Percentiles rank a stretch among this genome's conserved stretches.
Conservation (phyloP, 2,329 filamentous ascomycete genomes). For the Lithohypha guttulata region DNA sequence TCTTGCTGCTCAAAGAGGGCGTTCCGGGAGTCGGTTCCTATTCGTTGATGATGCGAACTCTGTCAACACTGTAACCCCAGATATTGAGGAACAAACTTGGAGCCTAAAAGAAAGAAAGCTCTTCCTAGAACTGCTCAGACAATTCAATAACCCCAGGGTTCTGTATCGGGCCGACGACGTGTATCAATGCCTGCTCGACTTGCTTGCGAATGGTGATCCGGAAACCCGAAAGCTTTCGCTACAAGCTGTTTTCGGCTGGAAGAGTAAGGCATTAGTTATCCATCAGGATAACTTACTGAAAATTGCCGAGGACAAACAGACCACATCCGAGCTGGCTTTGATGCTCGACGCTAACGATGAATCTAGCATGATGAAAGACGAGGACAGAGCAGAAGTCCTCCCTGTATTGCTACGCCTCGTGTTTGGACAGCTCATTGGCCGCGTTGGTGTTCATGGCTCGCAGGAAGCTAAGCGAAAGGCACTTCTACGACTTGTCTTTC, state of each 20-base stretch:
- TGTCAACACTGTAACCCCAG: slow-evolving; percentile 18
- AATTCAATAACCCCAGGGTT: slow-evolving; percentile 77
- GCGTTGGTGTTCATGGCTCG: slow-evolving; percentile 66
- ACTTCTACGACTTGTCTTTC: slow-evolving; percentile 66
- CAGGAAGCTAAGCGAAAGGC: slow-evolving; percentile 66
- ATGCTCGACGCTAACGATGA: slow-evolving; percentile 63
- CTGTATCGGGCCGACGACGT: slow-evolving; percentile 70
- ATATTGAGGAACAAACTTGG: slow-evolving; percentile 27
- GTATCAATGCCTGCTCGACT: slow-evolving; percentile 59
- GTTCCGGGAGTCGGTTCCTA: not conserved
- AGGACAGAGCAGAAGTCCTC: slow-evolving; percentile 65
- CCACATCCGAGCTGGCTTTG: slow-evolving; percentile 86
- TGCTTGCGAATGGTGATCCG: slow-evolving; percentile 78
- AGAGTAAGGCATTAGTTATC: slow-evolving; percentile 59
- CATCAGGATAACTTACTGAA: slow-evolving; percentile 82
- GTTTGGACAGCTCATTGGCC: slow-evolving; percentile 79
- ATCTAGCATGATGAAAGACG: slow-evolving; percentile 56
- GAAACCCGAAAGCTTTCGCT: slow-evolving; percentile 80
- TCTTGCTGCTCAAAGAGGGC: slow-evolving; percentile 51
- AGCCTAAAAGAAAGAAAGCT: slow-evolving; percentile 64
- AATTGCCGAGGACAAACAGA: slow-evolving; percentile 78
- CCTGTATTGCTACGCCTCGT: slow-evolving; percentile 77
- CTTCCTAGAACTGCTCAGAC: slow-evolving; percentile 68
- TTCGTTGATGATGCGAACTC: slow-evolving; percentile 13
- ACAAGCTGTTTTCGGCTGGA: slow-evolving; percentile 82